Evolutionary conservation across 106 monocot genomes (phyloP).

Genomic region (Dactylorhiza incarnata): DNA sequence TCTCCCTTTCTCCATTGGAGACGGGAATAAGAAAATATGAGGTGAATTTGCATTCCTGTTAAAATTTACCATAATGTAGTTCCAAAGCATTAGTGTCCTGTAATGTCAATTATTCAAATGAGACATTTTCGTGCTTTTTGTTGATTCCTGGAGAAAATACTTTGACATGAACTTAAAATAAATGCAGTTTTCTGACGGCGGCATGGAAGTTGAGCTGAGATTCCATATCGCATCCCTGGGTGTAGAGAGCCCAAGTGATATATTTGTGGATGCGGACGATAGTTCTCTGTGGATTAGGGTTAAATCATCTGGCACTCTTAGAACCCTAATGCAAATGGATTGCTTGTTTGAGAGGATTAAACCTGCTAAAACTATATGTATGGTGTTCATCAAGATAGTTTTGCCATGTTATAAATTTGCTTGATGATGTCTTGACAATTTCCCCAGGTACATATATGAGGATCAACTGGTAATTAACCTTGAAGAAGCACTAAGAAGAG

Average conservation of each 20-base stretch:
- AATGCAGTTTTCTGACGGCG: conserved; percentile 61
- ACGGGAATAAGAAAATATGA: conserved; percentile 24
- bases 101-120: not conserved
- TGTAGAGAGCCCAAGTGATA: too few relatives aligned
- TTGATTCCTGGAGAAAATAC: not conserved
- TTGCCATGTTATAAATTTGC: too few relatives aligned
- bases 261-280: conserved; percentile 69
- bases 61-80: too few relatives aligned
- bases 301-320: conserved; percentile 41
- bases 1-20: conserved; percentile 18
- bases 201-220: conserved; percentile 56
- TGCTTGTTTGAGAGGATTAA: conserved; percentile 67
- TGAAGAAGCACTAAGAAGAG: too few relatives aligned
- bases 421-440: too few relatives aligned
- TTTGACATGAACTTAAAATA: not conserved
- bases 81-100: not conserved
- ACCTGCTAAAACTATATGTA: conserved; percentile 94
- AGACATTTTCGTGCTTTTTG: not conserved
- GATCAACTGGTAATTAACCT: too few relatives aligned
- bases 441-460: too few relatives aligned
- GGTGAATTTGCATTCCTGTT: conserved; percentile 7
- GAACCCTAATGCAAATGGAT: conserved; percentile 47
- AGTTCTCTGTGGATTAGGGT: conserved; percentile 56
- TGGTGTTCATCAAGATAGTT: conserved; percentile 8
- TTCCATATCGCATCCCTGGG: conserved; percentile 33